Evolutionary conservation across 169 alveolate species (phyloP), one percentile per base, ranked within the genome.

Genomic region (Neospora caninum): DNA sequence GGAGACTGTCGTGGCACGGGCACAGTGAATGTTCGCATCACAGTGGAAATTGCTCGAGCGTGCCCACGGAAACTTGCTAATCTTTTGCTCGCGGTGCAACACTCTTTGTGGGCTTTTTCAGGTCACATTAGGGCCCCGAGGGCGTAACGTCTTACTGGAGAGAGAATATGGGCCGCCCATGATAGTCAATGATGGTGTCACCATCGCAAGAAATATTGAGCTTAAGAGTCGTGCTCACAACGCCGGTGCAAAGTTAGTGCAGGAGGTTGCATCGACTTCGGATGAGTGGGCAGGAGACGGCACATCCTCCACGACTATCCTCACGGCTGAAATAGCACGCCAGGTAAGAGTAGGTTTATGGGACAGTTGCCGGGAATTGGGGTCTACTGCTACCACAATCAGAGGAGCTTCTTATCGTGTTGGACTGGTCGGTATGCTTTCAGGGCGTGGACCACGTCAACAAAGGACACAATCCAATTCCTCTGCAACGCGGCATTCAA

Each of bases 251-350:
- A 96, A 98, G 93, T 92, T 98, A 80, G 97, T 97, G 94, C 98
- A 97, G 92, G 98, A 98, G 88, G 98, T 97, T 64, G 98, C 99
- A 36, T 95, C 96, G 53, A 97, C 97, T n/a, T 96, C 98, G 13
- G 98, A 97, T 88, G 98, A 98, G 92, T 95, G 97, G 88, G 98
- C 99, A 13, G 99, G 99, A 31, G 99, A 98, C 95, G 99, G 99
- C 41, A 98, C 99, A 7, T 97, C 99, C 0, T 97, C 99, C 45
- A 97, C 99, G n/a, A 96, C 99, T 2, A 94, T 97, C 78, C 96
- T 98, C 91, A 98, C 98, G 29, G 98, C 98, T 2, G 98, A 97
- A 53, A 97, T 97, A 10, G 97, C 98, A 53, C 95, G 95, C 84
- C 96, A 91, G 95, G 96, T 93, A 29, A 22, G 84, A 6, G 43